Evolutionary conservation across 306 rosid genomes (phyloP), one percentile per base, ranked within the genome.

Genomic region (Biancaea sappan): DNA sequence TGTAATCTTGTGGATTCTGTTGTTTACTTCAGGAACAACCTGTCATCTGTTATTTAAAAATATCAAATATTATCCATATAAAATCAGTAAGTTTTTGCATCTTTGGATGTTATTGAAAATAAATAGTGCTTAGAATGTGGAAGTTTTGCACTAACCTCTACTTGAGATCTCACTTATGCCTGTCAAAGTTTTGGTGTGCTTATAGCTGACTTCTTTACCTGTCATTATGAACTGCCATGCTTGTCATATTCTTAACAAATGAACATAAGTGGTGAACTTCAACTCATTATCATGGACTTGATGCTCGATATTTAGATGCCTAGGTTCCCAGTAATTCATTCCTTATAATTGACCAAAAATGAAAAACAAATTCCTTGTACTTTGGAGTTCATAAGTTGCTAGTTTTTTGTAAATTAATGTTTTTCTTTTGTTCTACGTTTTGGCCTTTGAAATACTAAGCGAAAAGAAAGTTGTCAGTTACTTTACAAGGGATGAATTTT

Each of bases 371-470:
- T 66, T 60, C 29, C 70, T 26, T 54, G 52, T 14, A n/a, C n/a
- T n/a, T n/a, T n/a, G n/a, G n/a, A n/a, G n/a, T n/a, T n/a, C n/a
- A n/a, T n/a, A n/a, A n/a, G n/a, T n/a, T n/a, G n/a, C n/a, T n/a
- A n/a, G n/a, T n/a, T n/a, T n/a, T n/a, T n/a, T n/a, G n/a, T n/a
- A n/a, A n/a, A n/a, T n/a, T n/a, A n/a, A n/a, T 22, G 35, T 12
- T 24, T 47, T 61, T n/a, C 38, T 1, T 31, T 11, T n/a, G n/a
- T 74, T 40, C 24, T 58, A 41, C 26, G 9, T 74, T 40, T 52
- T 80, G 54, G n/a, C n/a, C n/a, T n/a, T n/a, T n/a, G 62, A 78
- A 78, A 54, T 77, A 54, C 52, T 68, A 35, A 25, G 41, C 21
- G 51, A 41, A 24, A 43, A 14, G 19, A 12, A 22, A 40, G 28